Evolutionary conservation across 805 yeast genomes (phyloP), one percentile per base, ranked within the genome.

Genomic region (Lipomyces starkeyi): DNA sequence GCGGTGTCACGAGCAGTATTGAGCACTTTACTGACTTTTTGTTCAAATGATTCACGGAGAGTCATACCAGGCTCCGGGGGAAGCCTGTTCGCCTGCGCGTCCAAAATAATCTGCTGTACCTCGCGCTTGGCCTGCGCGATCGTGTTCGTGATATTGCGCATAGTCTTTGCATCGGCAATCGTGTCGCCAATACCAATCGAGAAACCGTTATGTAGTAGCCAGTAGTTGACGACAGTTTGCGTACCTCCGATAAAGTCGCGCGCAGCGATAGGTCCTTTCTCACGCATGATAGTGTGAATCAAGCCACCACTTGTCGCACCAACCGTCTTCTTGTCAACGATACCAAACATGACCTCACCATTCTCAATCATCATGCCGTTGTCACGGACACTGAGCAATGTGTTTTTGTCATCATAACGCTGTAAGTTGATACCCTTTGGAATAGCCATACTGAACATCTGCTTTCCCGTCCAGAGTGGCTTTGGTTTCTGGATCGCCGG

Each of bases 61-160:
- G 99, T 95, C 99, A 95, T 95, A 90, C 99, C 99, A 37, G 98
- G 98, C 78, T 95, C 98, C 37, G 98, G 97, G 55, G 92, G 91
- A 73, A 95, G 83, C 69, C 84, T 83, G 77, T 95, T 94, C 58
- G 86, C 88, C 78, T 95, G 98, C 1, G 98, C 99, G 77, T 92
- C 97, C 74, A 86, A 81, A 69, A 95, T 94, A 64, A 94, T 94
- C 75, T 91, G 95, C 78, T 94, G 98, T 53, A 95, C 99, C 82
- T 94, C 92, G 58, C 85, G 86, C 80, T 96, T 96, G 17, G 99
- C 99, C 69, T 88, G 91, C 62, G 91, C 88, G 79, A 95, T 95
- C 2, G 98, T 94, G 67, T 90, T 89, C 0, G 98, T 95, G 75
- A 95, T 93, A 73, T 89, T 90, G 74, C 88, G 88, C 97, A 95